A percentile compares a stretch with the other conserved stretches of the same genome.
These are phyloP conservation scores for Delonix regia DNA, from an alignment of 306 rosid genomes.

Conservation along the genomic window DNA sequence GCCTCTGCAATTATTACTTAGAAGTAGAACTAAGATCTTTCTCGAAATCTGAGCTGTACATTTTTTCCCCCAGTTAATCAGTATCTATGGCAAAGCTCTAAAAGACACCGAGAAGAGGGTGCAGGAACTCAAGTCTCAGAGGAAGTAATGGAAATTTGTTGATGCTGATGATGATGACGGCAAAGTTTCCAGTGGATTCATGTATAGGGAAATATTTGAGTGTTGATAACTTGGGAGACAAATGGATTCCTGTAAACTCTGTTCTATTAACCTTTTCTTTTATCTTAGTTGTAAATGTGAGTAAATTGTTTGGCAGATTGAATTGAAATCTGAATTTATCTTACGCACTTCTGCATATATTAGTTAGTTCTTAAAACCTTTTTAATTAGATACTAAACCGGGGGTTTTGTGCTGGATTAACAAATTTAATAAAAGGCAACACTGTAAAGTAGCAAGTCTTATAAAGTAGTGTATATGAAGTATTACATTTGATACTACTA, in stretches of 20 bases:
- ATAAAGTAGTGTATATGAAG: too few species aligned
- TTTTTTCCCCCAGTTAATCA: slow-evolving; percentile 61
- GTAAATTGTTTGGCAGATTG: slow-evolving; percentile 8
- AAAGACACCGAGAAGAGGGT: slow-evolving; percentile 77
- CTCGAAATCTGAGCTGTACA: not conserved
- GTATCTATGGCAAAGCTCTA: slow-evolving; percentile 77
- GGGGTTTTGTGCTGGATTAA: not conserved
- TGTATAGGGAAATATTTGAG: slow-evolving; percentile 12
- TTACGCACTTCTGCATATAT: not conserved
- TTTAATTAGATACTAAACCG: not conserved
- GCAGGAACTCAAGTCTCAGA: slow-evolving; percentile 78
- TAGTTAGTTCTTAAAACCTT: not conserved
- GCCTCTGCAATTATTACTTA: not conserved
- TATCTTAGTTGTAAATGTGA: slow-evolving; percentile 12
- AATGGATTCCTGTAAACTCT: not conserved
- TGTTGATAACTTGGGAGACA: slow-evolving; percentile 11
- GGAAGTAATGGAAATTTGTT: slow-evolving; percentile 42
- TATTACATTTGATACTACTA: too few species aligned
- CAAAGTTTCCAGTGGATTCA: slow-evolving; percentile 9
- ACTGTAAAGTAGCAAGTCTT: not conserved
- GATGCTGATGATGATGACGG: slow-evolving; percentile 26
- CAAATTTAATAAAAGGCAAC: not conserved
- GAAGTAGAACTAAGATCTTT: not conserved
- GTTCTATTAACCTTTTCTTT: not conserved
- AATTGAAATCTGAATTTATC: not conserved